These are phyloP conservation scores for Cytospora piceae DNA, from an alignment of 2,329 filamentous ascomycete species.

Conservation along the genomic window DNA sequence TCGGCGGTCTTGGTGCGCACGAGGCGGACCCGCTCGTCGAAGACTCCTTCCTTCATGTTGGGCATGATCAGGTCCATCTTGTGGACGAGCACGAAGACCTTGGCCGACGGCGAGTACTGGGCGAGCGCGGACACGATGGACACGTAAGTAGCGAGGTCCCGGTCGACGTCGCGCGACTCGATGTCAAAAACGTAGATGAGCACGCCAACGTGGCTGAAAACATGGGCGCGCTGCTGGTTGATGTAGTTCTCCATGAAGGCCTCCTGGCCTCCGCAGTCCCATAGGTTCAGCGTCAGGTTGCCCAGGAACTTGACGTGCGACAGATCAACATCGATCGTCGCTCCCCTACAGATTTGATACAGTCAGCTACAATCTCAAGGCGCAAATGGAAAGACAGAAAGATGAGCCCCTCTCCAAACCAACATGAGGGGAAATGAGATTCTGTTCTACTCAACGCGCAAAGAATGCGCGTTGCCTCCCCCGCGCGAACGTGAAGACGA, in stretches of 20 bases:
- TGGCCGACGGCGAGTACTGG: slow-evolving; percentile 79
- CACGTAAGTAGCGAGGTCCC: slow-evolving; percentile 89
- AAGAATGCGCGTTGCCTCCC: background rate
- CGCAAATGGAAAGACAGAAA: background rate
- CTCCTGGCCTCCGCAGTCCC: slow-evolving; percentile 98
- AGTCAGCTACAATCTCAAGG: slow-evolving; percentile 15
- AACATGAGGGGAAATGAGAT: too few species aligned
- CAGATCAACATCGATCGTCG: slow-evolving; percentile 97
- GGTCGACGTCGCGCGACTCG: slow-evolving; percentile 90
- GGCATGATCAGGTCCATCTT: slow-evolving; percentile 97
- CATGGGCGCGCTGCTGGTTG: slow-evolving; percentile 90
- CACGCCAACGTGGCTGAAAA: slow-evolving; percentile 95
- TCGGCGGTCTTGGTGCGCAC: slow-evolving; percentile 74
- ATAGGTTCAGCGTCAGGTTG: slow-evolving; percentile 94
- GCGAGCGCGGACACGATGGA: slow-evolving; percentile 86
- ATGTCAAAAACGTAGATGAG: slow-evolving; percentile 99
- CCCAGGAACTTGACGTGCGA: slow-evolving; percentile 99
- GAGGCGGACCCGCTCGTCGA: slow-evolving; percentile 78
- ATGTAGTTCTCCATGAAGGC: slow-evolving; percentile 99
- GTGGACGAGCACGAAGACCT: slow-evolving; percentile 94
- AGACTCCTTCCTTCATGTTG: slow-evolving; percentile 77
- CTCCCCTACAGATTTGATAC: slow-evolving; percentile 58
- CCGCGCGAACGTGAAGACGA: background rate
- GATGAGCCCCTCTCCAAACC: background rate
- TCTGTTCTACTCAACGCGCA: background rate